phyloP scores from a whole-genome alignment of 768 basidiomycete species.

The Naganishia randhawae region DNA sequence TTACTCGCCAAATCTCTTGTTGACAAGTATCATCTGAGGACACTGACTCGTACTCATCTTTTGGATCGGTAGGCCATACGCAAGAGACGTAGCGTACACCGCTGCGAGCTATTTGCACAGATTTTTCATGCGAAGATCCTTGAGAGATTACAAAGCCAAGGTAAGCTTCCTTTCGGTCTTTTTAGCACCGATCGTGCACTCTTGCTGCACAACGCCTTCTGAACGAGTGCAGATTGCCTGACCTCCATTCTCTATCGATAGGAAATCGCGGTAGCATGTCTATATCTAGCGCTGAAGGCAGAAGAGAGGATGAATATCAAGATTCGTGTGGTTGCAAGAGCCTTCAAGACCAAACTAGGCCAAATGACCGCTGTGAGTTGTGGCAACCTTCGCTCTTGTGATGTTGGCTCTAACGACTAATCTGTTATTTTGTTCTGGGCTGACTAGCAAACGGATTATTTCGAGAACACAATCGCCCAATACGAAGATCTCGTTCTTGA shows the following conservation, averaged over 20 bases:
- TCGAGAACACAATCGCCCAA: constrained; percentile 16
- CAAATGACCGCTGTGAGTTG: constrained; percentile 4
- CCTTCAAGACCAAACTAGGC: neutral
- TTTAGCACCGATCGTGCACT: no score
- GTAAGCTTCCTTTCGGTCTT: neutral
- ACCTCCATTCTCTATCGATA: neutral
- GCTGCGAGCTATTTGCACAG: constrained; percentile 21
- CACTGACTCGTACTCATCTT: neutral
- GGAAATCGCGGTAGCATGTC: constrained; percentile 24
- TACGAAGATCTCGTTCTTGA: constrained; percentile 27
- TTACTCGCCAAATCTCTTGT: no score
- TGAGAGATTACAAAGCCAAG: constrained; percentile 7
- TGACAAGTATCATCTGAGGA: no score
- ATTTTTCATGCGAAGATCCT: constrained; percentile 26
- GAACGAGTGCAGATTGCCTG: no score
- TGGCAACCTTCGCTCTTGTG: neutral
- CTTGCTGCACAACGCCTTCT: no score
- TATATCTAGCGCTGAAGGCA: constrained; percentile 23
- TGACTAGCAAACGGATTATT: neutral
- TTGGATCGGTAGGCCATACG: neutral
- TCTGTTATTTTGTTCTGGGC: neutral
- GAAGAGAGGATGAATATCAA: constrained; percentile 25
- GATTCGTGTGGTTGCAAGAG: constrained; percentile 15
- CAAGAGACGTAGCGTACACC: constrained; percentile 21
- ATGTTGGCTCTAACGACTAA: neutral